These are phyloP conservation scores for Nannizzia gypsea DNA, from an alignment of 2,329 filamentous ascomycete species.

Conservation along the genomic window DNA sequence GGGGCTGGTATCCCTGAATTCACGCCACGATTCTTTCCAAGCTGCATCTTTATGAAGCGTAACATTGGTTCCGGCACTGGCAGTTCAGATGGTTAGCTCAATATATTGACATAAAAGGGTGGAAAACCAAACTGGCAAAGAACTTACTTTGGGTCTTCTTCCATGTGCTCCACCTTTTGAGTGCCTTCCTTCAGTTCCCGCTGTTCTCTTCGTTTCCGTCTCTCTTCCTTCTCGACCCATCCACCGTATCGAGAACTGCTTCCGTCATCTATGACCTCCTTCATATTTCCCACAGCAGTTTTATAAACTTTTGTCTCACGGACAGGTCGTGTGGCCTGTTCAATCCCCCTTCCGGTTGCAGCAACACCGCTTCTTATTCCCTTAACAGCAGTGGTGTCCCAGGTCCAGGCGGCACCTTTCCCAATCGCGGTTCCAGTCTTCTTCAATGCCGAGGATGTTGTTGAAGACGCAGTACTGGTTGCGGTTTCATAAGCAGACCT, in stretches of 20 bases:
- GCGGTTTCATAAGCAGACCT: conserved; percentile 78
- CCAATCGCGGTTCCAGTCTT: conserved; percentile 76
- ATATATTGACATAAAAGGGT: conserved; percentile 16
- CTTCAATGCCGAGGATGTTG: conserved; percentile 69
- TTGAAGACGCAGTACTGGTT: conserved; percentile 67
- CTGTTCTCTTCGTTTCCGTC: conserved; percentile 63
- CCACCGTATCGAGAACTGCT: conserved; percentile 93
- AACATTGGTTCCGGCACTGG: conserved; percentile 81
- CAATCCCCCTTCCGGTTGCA: conserved; percentile 72
- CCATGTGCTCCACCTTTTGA: conserved; percentile 46
- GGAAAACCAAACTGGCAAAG: neutral
- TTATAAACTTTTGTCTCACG: conserved; percentile 91
- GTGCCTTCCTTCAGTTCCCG: conserved; percentile 46
- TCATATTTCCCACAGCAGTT: conserved; percentile 54
- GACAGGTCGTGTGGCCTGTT: conserved; percentile 90
- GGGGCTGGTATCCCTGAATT: conserved; percentile 82
- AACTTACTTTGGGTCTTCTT: conserved; percentile 78
- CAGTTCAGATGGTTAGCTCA: conserved; percentile 21
- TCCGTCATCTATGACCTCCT: conserved; percentile 92
- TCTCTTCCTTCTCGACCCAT: conserved; percentile 93
- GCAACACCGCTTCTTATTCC: conserved; percentile 77
- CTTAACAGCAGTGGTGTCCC: conserved; percentile 90
- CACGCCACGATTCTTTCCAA: conserved; percentile 97
- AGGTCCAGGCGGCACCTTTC: conserved; percentile 88
- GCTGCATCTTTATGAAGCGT: conserved; percentile 93